A percentile compares a stretch with the other conserved stretches of the same genome.
phyloP scores from a whole-genome alignment of 176 grass and related monocot genomes.

The Zoysia japonica region DNA sequence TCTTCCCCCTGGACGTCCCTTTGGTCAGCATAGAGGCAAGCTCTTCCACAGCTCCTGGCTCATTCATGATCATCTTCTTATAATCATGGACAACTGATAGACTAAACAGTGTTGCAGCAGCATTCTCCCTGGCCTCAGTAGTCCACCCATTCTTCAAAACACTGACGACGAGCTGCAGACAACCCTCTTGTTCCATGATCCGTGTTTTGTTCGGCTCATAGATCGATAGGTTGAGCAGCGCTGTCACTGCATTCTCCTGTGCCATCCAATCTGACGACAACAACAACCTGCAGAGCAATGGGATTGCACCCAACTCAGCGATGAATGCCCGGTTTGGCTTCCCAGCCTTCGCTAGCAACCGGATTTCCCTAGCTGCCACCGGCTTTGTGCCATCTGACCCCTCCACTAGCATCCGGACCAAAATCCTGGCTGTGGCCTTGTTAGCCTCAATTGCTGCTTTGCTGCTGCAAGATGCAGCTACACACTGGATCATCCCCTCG shows the following conservation, averaged over 20 bases:
- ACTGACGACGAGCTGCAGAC: constrained; percentile 65
- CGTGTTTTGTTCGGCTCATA: constrained; percentile 80
- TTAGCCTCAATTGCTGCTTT: constrained; percentile 70
- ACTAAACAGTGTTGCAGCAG: constrained; percentile 92
- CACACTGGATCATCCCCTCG: constrained; percentile 56
- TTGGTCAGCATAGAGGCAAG: constrained; percentile 72
- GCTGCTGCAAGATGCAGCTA: constrained; percentile 61
- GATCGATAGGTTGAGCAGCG: constrained; percentile 86
- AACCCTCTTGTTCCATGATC: constrained; percentile 81
- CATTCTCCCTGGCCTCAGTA: constrained; percentile 86
- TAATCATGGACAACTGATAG: constrained; percentile 91
- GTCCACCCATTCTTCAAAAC: constrained; percentile 85
- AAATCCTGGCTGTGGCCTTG: constrained; percentile 64
- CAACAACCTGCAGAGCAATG: constrained; percentile 65
- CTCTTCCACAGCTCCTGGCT: constrained; percentile 71
- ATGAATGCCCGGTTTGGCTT: constrained; percentile 82
- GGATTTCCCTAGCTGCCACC: constrained; percentile 63
- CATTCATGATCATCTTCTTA: constrained; percentile 85
- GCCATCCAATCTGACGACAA: constrained; percentile 59
- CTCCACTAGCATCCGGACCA: constrained; percentile 57
- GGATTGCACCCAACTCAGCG: constrained; percentile 76
- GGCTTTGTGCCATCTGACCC: constrained; percentile 56
- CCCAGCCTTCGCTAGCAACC: constrained; percentile 85
- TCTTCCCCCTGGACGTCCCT: constrained; percentile 80
- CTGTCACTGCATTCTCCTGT: constrained; percentile 93